These are phyloP conservation scores for Leccinum subtestaceum DNA, from an alignment of 768 basidiomycete species.

Conservation along the genomic window DNA sequence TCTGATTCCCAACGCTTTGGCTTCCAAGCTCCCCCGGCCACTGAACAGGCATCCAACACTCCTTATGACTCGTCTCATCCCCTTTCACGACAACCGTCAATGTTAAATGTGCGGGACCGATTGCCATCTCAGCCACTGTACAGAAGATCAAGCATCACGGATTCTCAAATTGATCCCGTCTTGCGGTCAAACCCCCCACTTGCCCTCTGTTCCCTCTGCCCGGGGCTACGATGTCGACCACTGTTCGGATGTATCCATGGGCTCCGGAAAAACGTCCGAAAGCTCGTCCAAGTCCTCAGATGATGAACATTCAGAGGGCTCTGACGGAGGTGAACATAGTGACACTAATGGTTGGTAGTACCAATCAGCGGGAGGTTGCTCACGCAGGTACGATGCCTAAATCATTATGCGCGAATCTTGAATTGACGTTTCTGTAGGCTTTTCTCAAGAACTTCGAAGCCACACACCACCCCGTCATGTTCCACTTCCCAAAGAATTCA, in stretches of 20 bases:
- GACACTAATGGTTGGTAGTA: neutral
- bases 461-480: neutral
- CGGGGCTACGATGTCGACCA: no score
- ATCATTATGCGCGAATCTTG: neutral
- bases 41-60: neutral
- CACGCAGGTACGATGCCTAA: neutral
- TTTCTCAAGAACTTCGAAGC: neutral
- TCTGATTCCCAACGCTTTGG: neutral
- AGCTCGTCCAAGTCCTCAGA: no score
- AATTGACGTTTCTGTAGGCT: neutral
- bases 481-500: neutral
- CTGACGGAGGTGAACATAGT: no score
- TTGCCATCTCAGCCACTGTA: neutral
- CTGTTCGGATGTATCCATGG: neutral
- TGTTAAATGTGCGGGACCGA: no score
- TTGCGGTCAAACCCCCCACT: neutral
- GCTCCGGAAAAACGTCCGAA: no score
- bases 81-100: no score
- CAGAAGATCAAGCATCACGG: neutral
- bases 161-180: neutral
- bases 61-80: no score
- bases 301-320: neutral
- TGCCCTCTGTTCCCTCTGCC: neutral
- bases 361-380: neutral
- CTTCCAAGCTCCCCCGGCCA: neutral